Percentiles rank a stretch among this genome's conserved stretches.
These are phyloP conservation scores for Kwoniella heveanensis DNA, from an alignment of 768 basidiomycete genomes.

Conservation along the genomic window DNA sequence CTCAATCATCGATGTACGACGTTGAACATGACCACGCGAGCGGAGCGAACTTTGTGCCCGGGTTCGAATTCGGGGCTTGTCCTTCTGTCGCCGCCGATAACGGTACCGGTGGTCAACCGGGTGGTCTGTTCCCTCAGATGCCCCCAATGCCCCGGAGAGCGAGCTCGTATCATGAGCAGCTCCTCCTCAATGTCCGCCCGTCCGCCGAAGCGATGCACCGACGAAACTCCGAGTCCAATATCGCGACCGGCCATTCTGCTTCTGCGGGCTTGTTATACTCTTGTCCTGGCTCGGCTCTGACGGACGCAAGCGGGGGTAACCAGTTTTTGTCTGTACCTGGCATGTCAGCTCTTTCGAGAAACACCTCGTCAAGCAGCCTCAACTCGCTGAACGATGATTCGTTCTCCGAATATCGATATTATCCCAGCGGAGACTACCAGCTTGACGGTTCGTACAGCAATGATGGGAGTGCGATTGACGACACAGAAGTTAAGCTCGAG, in stretches of 20 bases:
- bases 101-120: background rate
- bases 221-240: slow-evolving; percentile 20
- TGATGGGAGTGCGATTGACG: background rate
- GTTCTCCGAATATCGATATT: slow-evolving; percentile 4
- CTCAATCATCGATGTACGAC: slow-evolving; percentile 9
- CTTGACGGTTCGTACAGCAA: background rate
- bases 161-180: slow-evolving; percentile 28
- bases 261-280: slow-evolving; percentile 7
- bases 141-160: slow-evolving; percentile 18
- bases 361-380: slow-evolving; percentile 19
- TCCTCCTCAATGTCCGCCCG: slow-evolving; percentile 9
- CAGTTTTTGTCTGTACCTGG: slow-evolving; percentile 20
- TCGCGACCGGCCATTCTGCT: slow-evolving; percentile 4
- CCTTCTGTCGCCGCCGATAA: background rate
- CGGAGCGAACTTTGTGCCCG: slow-evolving; percentile 1
- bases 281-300: slow-evolving; percentile 2
- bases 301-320: slow-evolving; percentile 14
- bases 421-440: background rate
- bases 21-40: background rate
- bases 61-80: slow-evolving; percentile 1
- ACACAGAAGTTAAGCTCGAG: slow-evolving; percentile 3
- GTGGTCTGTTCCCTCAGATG: background rate
- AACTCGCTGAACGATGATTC: slow-evolving; percentile 14
- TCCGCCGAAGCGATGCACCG: slow-evolving; percentile 13
- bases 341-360: slow-evolving; percentile 2